Percentiles rank a stretch among this genome's conserved stretches.
phyloP scores from a whole-genome alignment of 2,329 filamentous ascomycete species.

The Byssothecium circinans region DNA sequence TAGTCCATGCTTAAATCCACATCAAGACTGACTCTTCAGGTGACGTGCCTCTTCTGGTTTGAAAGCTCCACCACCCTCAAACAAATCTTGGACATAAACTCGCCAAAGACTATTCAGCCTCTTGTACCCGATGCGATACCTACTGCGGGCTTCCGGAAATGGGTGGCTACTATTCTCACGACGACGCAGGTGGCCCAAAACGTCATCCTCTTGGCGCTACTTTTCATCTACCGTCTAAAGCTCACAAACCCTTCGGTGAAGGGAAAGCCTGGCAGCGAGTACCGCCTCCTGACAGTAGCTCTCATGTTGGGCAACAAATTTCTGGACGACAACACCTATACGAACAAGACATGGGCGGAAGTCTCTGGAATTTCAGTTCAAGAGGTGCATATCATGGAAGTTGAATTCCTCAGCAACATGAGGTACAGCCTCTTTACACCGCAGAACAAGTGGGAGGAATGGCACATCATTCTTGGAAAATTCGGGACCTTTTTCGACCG shows the following conservation, averaged over 20 bases:
- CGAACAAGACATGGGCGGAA: slow-evolving; percentile 99
- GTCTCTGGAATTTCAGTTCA: slow-evolving; percentile 91
- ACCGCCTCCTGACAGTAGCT: slow-evolving; percentile 86
- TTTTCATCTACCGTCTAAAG: slow-evolving; percentile 94
- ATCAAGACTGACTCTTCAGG: slow-evolving; percentile 53
- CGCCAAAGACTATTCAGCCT: slow-evolving; percentile 50
- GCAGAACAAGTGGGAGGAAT: slow-evolving; percentile 80
- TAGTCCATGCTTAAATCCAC: background rate
- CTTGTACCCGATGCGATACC: slow-evolving; percentile 75
- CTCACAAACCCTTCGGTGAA: slow-evolving; percentile 85
- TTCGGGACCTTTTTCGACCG: slow-evolving; percentile 83
- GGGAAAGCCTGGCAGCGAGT: slow-evolving; percentile 91
- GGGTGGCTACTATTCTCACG: slow-evolving; percentile 86
- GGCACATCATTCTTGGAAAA: slow-evolving; percentile 79
- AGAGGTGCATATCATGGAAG: slow-evolving; percentile 99
- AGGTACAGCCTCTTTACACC: slow-evolving; percentile 89
- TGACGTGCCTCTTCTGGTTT: slow-evolving; percentile 98
- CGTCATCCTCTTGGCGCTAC: slow-evolving; percentile 82
- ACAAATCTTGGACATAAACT: slow-evolving; percentile 66
- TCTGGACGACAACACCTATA: slow-evolving; percentile 97
- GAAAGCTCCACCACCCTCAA: slow-evolving; percentile 80
- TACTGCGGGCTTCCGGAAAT: slow-evolving; percentile 81
- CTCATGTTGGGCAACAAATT: slow-evolving; percentile 99
- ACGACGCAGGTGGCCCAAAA: slow-evolving; percentile 97
- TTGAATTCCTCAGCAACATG: slow-evolving; percentile 99